Evolutionary conservation across 2,329 filamentous ascomycete genomes (phyloP), one percentile per base, ranked within the genome.

Genomic region (Alternaria infectoria): DNA sequence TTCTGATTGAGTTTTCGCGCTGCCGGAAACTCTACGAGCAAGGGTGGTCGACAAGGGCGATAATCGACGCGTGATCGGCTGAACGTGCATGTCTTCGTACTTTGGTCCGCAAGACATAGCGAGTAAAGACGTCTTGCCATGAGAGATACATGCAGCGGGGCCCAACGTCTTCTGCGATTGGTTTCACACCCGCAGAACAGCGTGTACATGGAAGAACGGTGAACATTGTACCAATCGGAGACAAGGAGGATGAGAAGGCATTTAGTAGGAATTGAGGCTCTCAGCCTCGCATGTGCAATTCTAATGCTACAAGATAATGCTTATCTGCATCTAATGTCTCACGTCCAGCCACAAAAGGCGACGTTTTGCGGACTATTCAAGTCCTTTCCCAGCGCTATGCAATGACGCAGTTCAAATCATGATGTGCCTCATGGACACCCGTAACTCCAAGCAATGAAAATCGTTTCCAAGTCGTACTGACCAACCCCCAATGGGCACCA

Each of bases 291-390:
- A 46, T 40, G 50, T 61, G 50, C 45, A 52, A 45, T 57, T 36
- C 26, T 56, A 25, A 50, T 44, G 52, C 49, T 52, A 36, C 30
- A 52, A 23, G 30, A 40, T 25, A 15, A 52, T 40, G 49, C 36
- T 40, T 3, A 52, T 8, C 3, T 23, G 28, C 30, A 21, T 52
- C 49, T 28, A 25, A 52, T 73, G 67, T 62, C 56, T 67, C 64
- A 67, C 61, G 57, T 73, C 59, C 69, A 68, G 66, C 65, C 69
- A 57, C 54, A 28, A 61, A 64, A 66, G 46, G 30, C 46, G 10
- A 57, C 60, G 44, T 56, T 63, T 59, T 56, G 28, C 54, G 28
- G 45, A 56, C 28, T 44, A 54, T 59, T 12, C 52, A 50, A 50
- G 25, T 46, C 62, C 46, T 11, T 57, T 56, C 36, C 50, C 43